Evolutionary conservation across 805 yeast genomes (phyloP).

Genomic region (Novakomyces olei): DNA sequence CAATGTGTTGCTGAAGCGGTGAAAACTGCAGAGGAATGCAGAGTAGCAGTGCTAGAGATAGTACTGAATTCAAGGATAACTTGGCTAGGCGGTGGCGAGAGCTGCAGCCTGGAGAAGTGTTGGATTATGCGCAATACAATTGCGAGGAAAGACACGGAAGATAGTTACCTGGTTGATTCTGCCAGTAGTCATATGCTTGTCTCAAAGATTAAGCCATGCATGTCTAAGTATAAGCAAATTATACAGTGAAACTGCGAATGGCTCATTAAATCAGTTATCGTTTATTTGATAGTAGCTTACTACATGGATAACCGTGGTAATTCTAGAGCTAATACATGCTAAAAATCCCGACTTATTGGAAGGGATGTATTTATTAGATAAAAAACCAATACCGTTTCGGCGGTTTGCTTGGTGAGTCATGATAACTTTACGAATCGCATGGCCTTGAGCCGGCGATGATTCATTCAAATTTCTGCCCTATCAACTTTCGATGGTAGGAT

Average conservation of each 20-base stretch:
- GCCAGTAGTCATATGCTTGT: conserved; percentile 32
- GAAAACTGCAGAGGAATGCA: too few relatives aligned
- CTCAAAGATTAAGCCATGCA: conserved; percentile 30
- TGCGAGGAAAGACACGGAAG: too few relatives aligned
- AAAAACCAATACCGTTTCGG: conserved; percentile 25
- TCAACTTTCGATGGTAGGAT: conserved; percentile 11
- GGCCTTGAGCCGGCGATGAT: conserved; percentile 26
- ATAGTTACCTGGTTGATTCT: conserved; percentile 28
- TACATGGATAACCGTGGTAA: conserved; percentile 28
- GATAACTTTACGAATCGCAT: conserved; percentile 23
- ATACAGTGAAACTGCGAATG: conserved; percentile 30
- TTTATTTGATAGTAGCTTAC: conserved; percentile 27
- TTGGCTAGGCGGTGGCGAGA: too few relatives aligned
- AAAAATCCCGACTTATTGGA: conserved; percentile 20
- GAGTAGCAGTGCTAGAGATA: too few relatives aligned
- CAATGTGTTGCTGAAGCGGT: too few relatives aligned
- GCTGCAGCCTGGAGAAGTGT: too few relatives aligned
- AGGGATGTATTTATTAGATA: conserved; percentile 26
- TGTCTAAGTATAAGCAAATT: conserved; percentile 28
- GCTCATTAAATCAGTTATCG: conserved; percentile 30
- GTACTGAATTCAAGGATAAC: too few relatives aligned
- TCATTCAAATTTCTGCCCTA: conserved; percentile 28
- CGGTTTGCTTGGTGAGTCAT: conserved; percentile 23
- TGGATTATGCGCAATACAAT: too few relatives aligned
- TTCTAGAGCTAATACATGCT: conserved; percentile 30